These are phyloP conservation scores for Cyclotella choctawhatcheeana DNA, from an alignment of 108 stramenopile species.

Conservation along the genomic window DNA sequence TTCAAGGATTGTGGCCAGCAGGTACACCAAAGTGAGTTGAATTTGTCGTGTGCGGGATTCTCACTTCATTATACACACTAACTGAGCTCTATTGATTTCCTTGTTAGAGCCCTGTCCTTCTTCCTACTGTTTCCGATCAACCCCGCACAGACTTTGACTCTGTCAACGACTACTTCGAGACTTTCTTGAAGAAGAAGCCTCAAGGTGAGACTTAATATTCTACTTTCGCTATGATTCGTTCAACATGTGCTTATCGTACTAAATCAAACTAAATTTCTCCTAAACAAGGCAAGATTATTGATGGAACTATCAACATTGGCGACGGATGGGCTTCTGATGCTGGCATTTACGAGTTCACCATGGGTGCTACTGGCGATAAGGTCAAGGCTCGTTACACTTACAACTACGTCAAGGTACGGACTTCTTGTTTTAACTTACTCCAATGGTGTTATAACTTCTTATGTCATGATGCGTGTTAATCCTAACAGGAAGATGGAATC, in stretches of 20 bases:
- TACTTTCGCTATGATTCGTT: too few relatives aligned
- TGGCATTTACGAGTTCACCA: conserved; percentile 62
- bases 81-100: background rate
- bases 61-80: background rate
- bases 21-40: conserved; percentile 48
- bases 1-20: conserved; percentile 51
- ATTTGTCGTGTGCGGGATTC: background rate
- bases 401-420: conserved; percentile 52
- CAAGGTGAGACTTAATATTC: conserved; percentile 40
- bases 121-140: conserved; percentile 53
- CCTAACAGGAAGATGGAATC: conserved; percentile 52
- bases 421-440: too few relatives aligned
- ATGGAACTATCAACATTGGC: conserved; percentile 43
- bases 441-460: too few relatives aligned
- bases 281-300: conserved; percentile 24
- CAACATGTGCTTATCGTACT: too few relatives aligned
- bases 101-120: conserved; percentile 34
- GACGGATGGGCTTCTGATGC: conserved; percentile 51
- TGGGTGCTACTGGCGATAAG: conserved; percentile 53
- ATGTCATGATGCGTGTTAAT: too few relatives aligned
- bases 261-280: too few relatives aligned
- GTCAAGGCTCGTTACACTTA: conserved; percentile 58
- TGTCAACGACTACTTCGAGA: conserved; percentile 59
- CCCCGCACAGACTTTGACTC: conserved; percentile 51
- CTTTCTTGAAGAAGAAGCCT: conserved; percentile 51